Evolutionary conservation across 495 filamentous ascomycete genomes (phyloP).

Genomic region (Friedmanniomyces simplex): DNA sequence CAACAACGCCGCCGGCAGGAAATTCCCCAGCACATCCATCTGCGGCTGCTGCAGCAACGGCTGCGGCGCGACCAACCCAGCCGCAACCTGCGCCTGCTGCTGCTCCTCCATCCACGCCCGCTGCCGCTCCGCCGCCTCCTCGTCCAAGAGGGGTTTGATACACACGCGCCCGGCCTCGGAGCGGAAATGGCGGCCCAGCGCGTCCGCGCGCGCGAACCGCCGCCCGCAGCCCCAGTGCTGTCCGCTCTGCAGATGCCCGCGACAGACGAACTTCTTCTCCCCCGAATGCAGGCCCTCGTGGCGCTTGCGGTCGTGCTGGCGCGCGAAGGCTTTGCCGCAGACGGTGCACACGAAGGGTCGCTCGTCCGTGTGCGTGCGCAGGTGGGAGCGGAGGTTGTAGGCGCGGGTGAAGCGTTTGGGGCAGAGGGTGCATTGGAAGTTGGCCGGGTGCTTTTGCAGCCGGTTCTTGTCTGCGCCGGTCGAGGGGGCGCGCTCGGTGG

Average conservation of each 20-base stretch:
- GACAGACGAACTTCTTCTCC: constrained; percentile 79
- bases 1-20: constrained; percentile 72
- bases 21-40: constrained; percentile 12
- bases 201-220: constrained; percentile 89
- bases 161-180: constrained; percentile 92
- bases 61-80: constrained; percentile 17
- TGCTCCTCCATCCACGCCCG: constrained; percentile 56
- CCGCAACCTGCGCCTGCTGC: constrained; percentile 40
- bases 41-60: constrained; percentile 10
- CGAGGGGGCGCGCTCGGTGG: constrained; percentile 64
- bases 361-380: constrained; percentile 38
- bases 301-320: constrained; percentile 36
- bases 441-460: constrained; percentile 78
- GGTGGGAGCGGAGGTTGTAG: constrained; percentile 39
- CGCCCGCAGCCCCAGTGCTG: constrained; percentile 87
- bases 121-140: constrained; percentile 62
- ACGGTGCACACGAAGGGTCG: constrained; percentile 49
- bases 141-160: constrained; percentile 88
- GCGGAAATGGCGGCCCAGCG: constrained; percentile 90
- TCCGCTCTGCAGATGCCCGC: constrained; percentile 72
- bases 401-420: constrained; percentile 40
- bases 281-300: constrained; percentile 37
- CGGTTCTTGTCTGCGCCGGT: constrained; percentile 34
- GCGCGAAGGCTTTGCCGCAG: constrained; percentile 71
- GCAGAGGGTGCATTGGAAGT: constrained; percentile 38